Base-by-base conservation (phyloP, 208 protist genomes). In the Crithidia fasciculata region DNA sequence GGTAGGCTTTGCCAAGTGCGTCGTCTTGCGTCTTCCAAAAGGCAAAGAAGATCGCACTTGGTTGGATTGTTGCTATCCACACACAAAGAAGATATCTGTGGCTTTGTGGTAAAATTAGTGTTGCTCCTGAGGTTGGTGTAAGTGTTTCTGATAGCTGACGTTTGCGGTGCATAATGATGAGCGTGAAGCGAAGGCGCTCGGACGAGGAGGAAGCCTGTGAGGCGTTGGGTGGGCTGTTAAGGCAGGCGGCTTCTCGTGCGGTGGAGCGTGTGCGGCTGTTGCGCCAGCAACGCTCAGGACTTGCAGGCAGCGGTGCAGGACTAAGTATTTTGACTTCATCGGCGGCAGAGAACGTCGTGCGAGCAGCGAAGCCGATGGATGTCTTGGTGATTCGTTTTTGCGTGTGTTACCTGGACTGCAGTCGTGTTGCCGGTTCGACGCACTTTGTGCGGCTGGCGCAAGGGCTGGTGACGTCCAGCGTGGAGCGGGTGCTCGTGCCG, bases 401-500 rank as follows among this genome's bases (percentile, higher is more conserved):
- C 50, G 80, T 92, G 81, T 83, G 90, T 68, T 96, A 92, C 71
- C 77, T 96, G 37, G 82, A 90, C 59, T 65, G 82, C 28, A 74
- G 67, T 18, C 15, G 45, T 0, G 76, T 84, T 2, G 83, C 86
- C 0, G 44, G 82, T 0, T 9, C 77, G 2, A 82, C 77, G 49
- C 89, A 91, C 55, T 94, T 90, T 64, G 45, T 93, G n/a, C 74
- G 82, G 0, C 84, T 93, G n/a, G 87, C 91, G 7, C 87, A 91
- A 57, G 83, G 85, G 16, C 45, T 93, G 1, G 74, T 96, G 28
- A 89, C 91, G 12, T 69, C 78, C 37, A 83, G 84, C 10, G 76
- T 86, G 41, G 89, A 93, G 59, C 89, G 91, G 9, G 78, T 96
- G 4, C 76, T 87, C 15, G 63, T 82, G 28, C 83, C 89, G 13